These are phyloP conservation scores for Helianthus annuus DNA, from an alignment of 129 eudicot species.

Conservation along the genomic window DNA sequence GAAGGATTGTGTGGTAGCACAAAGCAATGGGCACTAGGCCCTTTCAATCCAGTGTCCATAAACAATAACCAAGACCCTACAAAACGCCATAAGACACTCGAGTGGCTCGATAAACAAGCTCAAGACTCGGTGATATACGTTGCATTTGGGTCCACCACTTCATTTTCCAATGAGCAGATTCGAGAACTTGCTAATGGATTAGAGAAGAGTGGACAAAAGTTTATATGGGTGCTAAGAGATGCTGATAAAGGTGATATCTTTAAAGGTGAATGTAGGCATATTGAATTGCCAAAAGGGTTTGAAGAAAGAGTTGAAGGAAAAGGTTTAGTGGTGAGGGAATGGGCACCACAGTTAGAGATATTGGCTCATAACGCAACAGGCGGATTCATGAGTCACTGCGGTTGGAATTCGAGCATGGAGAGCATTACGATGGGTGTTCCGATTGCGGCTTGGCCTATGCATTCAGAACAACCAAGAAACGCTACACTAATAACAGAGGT, in stretches of 20 bases:
- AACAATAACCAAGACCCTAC: not conserved
- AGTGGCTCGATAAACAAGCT: conserved; percentile 53
- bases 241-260: conserved; percentile 45
- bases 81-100: not conserved
- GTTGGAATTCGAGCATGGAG: conserved; percentile 53
- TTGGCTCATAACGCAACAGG: conserved; percentile 36
- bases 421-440: conserved; percentile 52
- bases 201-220: conserved; percentile 32
- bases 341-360: conserved; percentile 41
- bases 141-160: conserved; percentile 47
- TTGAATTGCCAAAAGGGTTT: conserved; percentile 37
- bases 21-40: conserved; percentile 53
- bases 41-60: conserved; percentile 37
- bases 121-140: conserved; percentile 43
- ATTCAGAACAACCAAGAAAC: conserved; percentile 51
- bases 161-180: conserved; percentile 31
- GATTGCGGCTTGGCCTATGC: conserved; percentile 50
- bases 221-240: conserved; percentile 44
- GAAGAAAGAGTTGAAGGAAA: conserved; percentile 30
- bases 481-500: conserved; percentile 23
- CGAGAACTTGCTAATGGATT: conserved; percentile 38
- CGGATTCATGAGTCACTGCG: conserved; percentile 41
- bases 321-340: conserved; percentile 36
- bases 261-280: conserved; percentile 3
- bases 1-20: conserved; percentile 17